Evolutionary conservation across 176 grass and related monocot species (phyloP), one percentile per base, ranked within the genome.

Genomic region (Hsuehochloa calcarea): DNA sequence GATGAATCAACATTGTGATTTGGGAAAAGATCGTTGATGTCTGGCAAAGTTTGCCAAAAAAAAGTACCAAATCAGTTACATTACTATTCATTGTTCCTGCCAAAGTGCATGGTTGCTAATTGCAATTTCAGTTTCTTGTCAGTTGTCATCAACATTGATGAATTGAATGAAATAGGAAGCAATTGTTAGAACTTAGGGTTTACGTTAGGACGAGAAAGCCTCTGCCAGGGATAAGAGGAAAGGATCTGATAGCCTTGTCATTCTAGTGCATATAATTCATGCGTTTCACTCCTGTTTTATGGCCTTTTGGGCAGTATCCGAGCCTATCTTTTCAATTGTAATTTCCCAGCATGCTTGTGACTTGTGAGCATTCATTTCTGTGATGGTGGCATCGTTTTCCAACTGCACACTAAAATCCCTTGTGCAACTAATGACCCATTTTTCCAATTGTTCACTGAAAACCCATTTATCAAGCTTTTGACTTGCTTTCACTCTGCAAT

Each of bases 401-500:
- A 47, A 66, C 3, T 78, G 5, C 12, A 50, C 23, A 72, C n/a
- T 80, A 2, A 49, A 65, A 65, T 50, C 41, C 37, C 27, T 8
- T 59, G 15, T 8, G 3, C 35, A 37, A 46, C 46, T 74, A 4
- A 16, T 65, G 25, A 67, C 29, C 59, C 12, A 0, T 27, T 69
- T 39, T 10, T 61, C 14, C 55, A 10, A 16, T 3, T 69, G 17
- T 76, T 89, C 40, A 52, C 29, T 45, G 85, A 77, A 66, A 83
- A 67, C 40, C 4, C 19, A 6, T 22, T 72, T 38, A 54, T 62
- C 47, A 85, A 29, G 62, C 23, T 75, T 85, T 79, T 89, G 45
- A 87, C 15, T 34, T 60, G 2, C 43, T 63, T 46, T 10, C 17
- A 8, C 44, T 60, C 26, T 83, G 47, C 19, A 41, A 90, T 70